A percentile compares a stretch with the other conserved stretches of the same genome.
These are phyloP conservation scores for Phenoliferia sp. DNA, from an alignment of 1,284 basidiomycete genomes.

Conservation along the genomic window DNA sequence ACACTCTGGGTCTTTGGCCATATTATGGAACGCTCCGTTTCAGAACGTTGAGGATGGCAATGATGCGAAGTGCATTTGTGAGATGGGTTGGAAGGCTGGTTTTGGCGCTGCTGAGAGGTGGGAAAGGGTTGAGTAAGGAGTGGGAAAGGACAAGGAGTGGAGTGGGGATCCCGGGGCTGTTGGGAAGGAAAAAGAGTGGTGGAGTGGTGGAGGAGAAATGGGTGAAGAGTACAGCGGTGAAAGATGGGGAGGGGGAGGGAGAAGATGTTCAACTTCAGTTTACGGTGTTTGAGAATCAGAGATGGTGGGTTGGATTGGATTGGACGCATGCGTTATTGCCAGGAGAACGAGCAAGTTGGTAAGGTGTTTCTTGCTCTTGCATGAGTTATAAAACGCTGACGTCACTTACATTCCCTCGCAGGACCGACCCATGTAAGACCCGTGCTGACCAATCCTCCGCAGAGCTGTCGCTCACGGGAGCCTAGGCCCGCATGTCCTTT, in stretches of 20 bases:
- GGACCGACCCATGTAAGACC: slow-evolving; percentile 43
- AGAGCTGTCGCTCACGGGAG: too few relatives aligned
- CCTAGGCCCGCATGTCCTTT: too few relatives aligned
- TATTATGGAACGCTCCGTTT: too few relatives aligned
- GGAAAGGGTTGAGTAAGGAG: slow-evolving; percentile 19
- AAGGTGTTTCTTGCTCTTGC: not conserved
- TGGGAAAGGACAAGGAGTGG: slow-evolving; percentile 16
- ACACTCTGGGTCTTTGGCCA: too few relatives aligned
- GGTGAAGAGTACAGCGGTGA: slow-evolving; percentile 9
- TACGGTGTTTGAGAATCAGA: slow-evolving; percentile 37
- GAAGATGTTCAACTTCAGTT: slow-evolving; percentile 36
- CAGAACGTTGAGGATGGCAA: slow-evolving; percentile 21
- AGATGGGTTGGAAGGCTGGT: slow-evolving; percentile 18
- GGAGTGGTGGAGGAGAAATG: slow-evolving; percentile 19
- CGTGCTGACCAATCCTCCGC: too few relatives aligned
- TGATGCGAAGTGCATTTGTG: slow-evolving; percentile 22
- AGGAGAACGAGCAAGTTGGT: slow-evolving; percentile 38
- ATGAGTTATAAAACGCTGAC: not conserved
- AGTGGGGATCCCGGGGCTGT: slow-evolving; percentile 20
- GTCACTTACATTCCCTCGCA: not conserved
- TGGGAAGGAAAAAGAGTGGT: slow-evolving; percentile 13
- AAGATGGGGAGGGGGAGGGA: slow-evolving; percentile 4
- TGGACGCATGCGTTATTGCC: slow-evolving; percentile 39
- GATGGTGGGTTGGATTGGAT: slow-evolving; percentile 40
- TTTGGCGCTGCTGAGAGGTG: slow-evolving; percentile 15